Evolutionary conservation across 257 asterid species (phyloP).

Genomic region (Solanum infundibuliforme): DNA sequence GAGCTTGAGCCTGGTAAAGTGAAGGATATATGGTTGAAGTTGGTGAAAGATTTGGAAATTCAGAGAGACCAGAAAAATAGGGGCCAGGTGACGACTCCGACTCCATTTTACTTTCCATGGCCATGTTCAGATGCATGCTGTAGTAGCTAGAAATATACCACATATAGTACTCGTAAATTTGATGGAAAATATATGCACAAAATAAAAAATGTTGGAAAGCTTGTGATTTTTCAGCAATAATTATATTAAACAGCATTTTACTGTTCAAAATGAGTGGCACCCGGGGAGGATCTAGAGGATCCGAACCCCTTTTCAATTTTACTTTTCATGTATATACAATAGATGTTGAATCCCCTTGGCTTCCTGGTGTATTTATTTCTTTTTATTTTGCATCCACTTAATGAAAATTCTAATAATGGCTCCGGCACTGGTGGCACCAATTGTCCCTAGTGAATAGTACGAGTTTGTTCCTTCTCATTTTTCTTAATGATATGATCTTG

Average conservation of each 20-base stretch:
- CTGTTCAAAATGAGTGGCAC: background rate
- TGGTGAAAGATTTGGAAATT: conserved; percentile 71
- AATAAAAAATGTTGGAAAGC: background rate
- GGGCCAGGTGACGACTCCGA: conserved; percentile 43
- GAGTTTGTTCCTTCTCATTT: background rate
- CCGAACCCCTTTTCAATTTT: background rate
- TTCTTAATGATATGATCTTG: background rate
- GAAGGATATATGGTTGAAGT: conserved; percentile 73
- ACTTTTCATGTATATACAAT: background rate
- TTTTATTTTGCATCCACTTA: background rate
- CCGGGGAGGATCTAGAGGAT: background rate
- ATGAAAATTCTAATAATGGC: background rate
- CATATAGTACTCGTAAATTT: background rate
- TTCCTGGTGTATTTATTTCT: background rate
- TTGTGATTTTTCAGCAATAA: background rate
- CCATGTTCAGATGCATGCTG: background rate
- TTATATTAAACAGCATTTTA: background rate
- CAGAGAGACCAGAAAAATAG: conserved; percentile 79
- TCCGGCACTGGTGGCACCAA: background rate
- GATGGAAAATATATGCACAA: background rate
- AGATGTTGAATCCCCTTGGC: background rate
- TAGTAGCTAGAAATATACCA: background rate
- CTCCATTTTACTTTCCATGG: background rate
- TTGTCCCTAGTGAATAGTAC: background rate
- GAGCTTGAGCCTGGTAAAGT: conserved; percentile 80